Percentiles rank a stretch among this genome's conserved stretches.
These are phyloP conservation scores for Puccinia coronata DNA, from an alignment of 1,284 basidiomycete genomes.

Conservation along the genomic window DNA sequence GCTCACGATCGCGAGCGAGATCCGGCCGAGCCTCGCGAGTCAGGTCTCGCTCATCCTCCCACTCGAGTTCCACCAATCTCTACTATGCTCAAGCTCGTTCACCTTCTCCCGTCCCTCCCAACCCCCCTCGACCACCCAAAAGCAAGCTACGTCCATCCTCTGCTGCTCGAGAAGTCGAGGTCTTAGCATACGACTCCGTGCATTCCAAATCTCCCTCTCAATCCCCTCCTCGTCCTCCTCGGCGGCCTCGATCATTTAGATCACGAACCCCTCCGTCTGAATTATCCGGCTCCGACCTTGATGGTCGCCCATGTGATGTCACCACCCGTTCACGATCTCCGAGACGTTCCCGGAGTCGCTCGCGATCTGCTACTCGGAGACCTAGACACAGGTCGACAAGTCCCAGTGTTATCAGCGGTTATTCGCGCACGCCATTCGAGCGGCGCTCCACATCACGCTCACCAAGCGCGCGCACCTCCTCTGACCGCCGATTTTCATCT, in stretches of 20 bases:
- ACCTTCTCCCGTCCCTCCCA: constrained; percentile 37
- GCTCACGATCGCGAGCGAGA: constrained; percentile 16
- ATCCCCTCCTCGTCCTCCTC: constrained; percentile 26
- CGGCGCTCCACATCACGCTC: constrained; percentile 28
- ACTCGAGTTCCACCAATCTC: constrained; percentile 18
- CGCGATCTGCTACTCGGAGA: constrained; percentile 24
- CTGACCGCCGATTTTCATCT: constrained; percentile 37
- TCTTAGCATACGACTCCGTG: constrained; percentile 21
- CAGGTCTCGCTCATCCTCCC: constrained; percentile 34
- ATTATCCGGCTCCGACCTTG: constrained; percentile 25
- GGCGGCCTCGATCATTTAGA: constrained; percentile 17
- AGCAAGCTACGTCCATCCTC: constrained; percentile 25
- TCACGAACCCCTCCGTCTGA: constrained; percentile 7
- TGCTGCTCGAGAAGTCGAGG: neutral
- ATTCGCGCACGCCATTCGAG: constrained; percentile 18
- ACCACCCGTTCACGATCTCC: constrained; percentile 20
- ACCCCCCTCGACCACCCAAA: constrained; percentile 40
- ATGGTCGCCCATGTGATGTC: constrained; percentile 31
- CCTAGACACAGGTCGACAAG: constrained; percentile 20
- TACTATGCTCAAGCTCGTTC: constrained; percentile 20
- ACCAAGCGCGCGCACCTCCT: neutral
- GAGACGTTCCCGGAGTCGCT: constrained; percentile 28
- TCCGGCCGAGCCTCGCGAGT: constrained; percentile 4
- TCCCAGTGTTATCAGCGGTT: constrained; percentile 12
- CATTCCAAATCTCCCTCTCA: constrained; percentile 36